A percentile compares a stretch with the other conserved stretches of the same genome.
These are phyloP conservation scores for Nitzschia putrida DNA, from an alignment of 108 stramenopile genomes.

Conservation along the genomic window DNA sequence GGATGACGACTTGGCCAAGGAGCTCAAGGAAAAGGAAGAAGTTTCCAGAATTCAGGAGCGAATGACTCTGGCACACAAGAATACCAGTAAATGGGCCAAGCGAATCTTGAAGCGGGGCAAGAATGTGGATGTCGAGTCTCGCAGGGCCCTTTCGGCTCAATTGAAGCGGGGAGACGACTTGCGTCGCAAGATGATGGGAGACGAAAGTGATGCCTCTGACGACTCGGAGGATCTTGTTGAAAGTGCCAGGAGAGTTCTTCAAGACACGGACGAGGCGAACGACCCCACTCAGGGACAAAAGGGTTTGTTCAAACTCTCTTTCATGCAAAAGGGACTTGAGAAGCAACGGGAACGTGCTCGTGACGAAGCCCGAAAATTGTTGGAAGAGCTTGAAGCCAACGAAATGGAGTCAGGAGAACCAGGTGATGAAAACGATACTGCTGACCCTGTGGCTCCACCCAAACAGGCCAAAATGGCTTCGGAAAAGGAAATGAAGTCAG, in stretches of 20 bases:
- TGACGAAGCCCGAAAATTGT: slow-evolving; percentile 82
- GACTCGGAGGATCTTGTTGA: slow-evolving; percentile 68
- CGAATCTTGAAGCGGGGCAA: slow-evolving; percentile 81
- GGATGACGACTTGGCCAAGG: slow-evolving; percentile 67
- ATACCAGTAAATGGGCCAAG: slow-evolving; percentile 98
- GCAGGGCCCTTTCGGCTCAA: slow-evolving; percentile 85
- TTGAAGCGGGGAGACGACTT: slow-evolving; percentile 86
- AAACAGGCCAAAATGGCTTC: slow-evolving; percentile 60
- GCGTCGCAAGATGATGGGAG: slow-evolving; percentile 74
- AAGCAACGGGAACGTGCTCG: slow-evolving; percentile 80
- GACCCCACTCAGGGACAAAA: slow-evolving; percentile 54
- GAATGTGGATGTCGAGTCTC: slow-evolving; percentile 82
- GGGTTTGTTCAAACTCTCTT: slow-evolving; percentile 88
- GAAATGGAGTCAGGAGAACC: slow-evolving; percentile 46
- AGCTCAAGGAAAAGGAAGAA: slow-evolving; percentile 89
- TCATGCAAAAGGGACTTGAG: slow-evolving; percentile 93
- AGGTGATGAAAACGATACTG: slow-evolving; percentile 38
- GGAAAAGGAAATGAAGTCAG: slow-evolving; percentile 63
- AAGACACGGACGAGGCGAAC: slow-evolving; percentile 42
- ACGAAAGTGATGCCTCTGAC: slow-evolving; percentile 40
- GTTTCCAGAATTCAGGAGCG: slow-evolving; percentile 93
- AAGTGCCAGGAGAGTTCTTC: slow-evolving; percentile 62
- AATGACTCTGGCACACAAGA: slow-evolving; percentile 95
- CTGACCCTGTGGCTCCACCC: slow-evolving; percentile 21
- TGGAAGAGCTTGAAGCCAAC: slow-evolving; percentile 89